phyloP scores from a whole-genome alignment of 2,329 filamentous ascomycete species.

The Endothia cerciana region DNA sequence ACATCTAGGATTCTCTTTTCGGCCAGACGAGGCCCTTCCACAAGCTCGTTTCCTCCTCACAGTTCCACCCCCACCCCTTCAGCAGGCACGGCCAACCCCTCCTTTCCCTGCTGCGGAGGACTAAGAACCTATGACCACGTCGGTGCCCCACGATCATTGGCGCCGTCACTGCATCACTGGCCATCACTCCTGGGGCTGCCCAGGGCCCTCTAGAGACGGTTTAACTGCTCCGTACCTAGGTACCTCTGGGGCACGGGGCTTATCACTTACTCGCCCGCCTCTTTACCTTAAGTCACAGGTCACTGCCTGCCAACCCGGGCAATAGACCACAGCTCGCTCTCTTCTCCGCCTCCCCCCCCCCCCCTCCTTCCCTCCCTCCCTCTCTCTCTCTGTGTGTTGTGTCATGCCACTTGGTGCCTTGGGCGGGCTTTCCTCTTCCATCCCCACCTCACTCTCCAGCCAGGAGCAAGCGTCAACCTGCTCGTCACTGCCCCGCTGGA shows the following conservation, averaged over 20 bases:
- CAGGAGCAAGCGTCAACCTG: constrained; percentile 15
- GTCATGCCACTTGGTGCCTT: constrained; percentile 18
- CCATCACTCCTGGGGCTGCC: background rate
- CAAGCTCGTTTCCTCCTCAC: background rate
- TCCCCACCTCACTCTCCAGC: background rate
- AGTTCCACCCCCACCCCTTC: background rate
- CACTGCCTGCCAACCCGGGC: constrained; percentile 2
- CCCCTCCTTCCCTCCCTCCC: background rate
- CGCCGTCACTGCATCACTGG: no score
- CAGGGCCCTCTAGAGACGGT: background rate
- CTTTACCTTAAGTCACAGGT: constrained; percentile 1
- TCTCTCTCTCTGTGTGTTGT: background rate
- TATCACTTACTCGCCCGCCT: background rate
- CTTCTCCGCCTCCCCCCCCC: background rate
- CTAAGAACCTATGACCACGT: background rate
- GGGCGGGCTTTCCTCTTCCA: constrained; percentile 10
- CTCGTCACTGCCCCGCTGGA: constrained; percentile 8
- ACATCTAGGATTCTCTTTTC: background rate
- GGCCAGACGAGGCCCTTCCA: background rate
- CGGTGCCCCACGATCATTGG: constrained; percentile 1
- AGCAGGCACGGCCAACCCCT: constrained; percentile 8
- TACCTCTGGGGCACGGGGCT: background rate
- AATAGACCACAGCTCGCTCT: background rate
- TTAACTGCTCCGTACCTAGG: background rate
- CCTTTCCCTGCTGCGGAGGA: constrained; percentile 1